phyloP scores from a whole-genome alignment of 257 asterid species.

The Striga asiatica region DNA sequence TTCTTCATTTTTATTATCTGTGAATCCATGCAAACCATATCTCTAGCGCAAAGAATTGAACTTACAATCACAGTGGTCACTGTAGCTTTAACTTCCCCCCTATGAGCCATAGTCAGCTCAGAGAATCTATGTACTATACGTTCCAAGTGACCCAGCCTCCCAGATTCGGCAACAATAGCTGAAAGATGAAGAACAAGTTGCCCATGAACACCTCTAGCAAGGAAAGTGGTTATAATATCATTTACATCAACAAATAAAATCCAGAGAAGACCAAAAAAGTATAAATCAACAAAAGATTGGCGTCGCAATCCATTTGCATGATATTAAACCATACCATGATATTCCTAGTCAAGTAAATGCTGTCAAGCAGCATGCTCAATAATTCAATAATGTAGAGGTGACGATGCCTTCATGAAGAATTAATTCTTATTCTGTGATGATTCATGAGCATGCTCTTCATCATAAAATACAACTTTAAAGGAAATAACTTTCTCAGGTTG shows the following conservation, averaged over 20 bases:
- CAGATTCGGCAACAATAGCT: conserved; percentile 66
- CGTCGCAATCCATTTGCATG: not conserved
- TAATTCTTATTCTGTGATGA: no score
- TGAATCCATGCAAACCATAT: not conserved
- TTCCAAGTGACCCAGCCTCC: conserved; percentile 56
- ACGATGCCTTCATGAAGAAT: not conserved
- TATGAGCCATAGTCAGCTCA: conserved; percentile 79
- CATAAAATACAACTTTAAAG: not conserved
- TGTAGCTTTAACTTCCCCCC: conserved; percentile 74
- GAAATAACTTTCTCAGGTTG: no score
- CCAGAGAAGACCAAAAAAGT: not conserved
- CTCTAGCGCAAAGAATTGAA: conserved; percentile 12
- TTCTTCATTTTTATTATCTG: not conserved
- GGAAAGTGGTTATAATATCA: not conserved
- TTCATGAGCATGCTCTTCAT: not conserved
- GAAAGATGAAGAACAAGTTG: conserved; percentile 11
- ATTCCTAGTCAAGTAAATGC: not conserved
- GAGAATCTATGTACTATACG: conserved; percentile 65
- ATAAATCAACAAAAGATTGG: not conserved
- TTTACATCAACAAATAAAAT: not conserved
- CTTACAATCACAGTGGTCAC: conserved; percentile 90
- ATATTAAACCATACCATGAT: not conserved
- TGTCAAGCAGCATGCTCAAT: not conserved
- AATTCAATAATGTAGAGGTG: not conserved
- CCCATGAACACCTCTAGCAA: not conserved